phyloP scores from a whole-genome alignment of 2,329 filamentous ascomycete species.

The Arthroderma sp. region DNA sequence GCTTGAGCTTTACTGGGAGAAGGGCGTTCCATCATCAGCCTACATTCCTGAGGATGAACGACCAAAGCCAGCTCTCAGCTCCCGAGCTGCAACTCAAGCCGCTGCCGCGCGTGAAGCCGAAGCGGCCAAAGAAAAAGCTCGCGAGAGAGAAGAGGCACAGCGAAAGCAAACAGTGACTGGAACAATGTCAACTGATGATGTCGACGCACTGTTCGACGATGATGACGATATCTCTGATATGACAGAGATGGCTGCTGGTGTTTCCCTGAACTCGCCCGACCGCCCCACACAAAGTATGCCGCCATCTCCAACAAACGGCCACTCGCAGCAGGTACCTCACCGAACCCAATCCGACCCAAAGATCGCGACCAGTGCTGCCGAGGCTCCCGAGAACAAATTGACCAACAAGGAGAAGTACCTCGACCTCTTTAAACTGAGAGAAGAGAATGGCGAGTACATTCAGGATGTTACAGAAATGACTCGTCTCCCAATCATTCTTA shows the following conservation, averaged over 20 bases:
- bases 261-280: slow-evolving; percentile 61
- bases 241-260: slow-evolving; percentile 82
- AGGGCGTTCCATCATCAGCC: slow-evolving; percentile 89
- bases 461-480: slow-evolving; percentile 98
- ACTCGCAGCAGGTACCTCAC: slow-evolving; percentile 56
- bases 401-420: slow-evolving; percentile 95
- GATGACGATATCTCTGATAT: slow-evolving; percentile 78
- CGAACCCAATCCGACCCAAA: slow-evolving; percentile 91
- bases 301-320: slow-evolving; percentile 68
- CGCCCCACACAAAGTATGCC: slow-evolving; percentile 92
- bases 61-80: slow-evolving; percentile 64
- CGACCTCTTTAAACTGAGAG: slow-evolving; percentile 73
- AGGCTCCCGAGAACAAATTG: slow-evolving; percentile 65
- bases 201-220: slow-evolving; percentile 91
- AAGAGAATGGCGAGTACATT: slow-evolving; percentile 90
- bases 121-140: slow-evolving; percentile 64
- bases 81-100: slow-evolving; percentile 60
- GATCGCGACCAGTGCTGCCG: slow-evolving; percentile 53
- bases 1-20: slow-evolving; percentile 98
- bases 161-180: slow-evolving; percentile 90
- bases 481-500: slow-evolving; percentile 89
- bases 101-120: slow-evolving; percentile 70
- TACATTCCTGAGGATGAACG: slow-evolving; percentile 96
- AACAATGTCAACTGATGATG: slow-evolving; percentile 83
- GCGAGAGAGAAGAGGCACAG: slow-evolving; percentile 80